Percentiles rank a stretch among this genome's conserved stretches.
phyloP scores from a whole-genome alignment of 2,329 filamentous ascomycete species.

The Pseudonectria buxi region DNA sequence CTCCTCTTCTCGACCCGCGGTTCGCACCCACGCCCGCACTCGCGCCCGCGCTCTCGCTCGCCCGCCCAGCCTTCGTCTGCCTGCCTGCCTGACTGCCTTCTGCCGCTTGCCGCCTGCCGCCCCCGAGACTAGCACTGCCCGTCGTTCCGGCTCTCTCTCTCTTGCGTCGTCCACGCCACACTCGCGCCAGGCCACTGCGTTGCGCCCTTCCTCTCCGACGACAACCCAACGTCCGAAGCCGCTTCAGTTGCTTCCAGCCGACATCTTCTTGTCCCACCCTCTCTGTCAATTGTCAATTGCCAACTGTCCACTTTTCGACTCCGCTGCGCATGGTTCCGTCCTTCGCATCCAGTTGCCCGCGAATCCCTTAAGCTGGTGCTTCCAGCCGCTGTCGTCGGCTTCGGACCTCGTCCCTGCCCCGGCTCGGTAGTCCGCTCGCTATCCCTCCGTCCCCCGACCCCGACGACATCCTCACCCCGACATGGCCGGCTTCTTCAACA shows the following conservation, averaged over 20 bases:
- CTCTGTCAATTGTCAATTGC: slow-evolving; percentile 3
- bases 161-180: no score
- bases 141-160: no score
- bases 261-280: slow-evolving; percentile 3
- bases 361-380: slow-evolving; percentile 27
- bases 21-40: no score
- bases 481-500: slow-evolving; percentile 55
- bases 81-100: no score
- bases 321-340: slow-evolving; percentile 18
- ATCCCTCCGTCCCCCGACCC: slow-evolving; percentile 5
- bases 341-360: slow-evolving; percentile 16
- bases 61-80: no score
- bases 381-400: slow-evolving; percentile 29
- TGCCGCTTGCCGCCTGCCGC: no score
- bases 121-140: no score
- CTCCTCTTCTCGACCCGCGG: no score
- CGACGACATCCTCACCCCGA: slow-evolving; percentile 17
- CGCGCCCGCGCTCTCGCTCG: no score
- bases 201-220: no score
- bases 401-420: slow-evolving; percentile 13
- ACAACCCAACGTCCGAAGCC: no score
- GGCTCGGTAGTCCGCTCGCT: slow-evolving; percentile 14
- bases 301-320: slow-evolving; percentile 3
- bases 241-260: slow-evolving; percentile 1
- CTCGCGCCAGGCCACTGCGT: no score